Conservation (phyloP, 1,139 yeast species). For the Spencermartinsiella ligniputridi region DNA sequence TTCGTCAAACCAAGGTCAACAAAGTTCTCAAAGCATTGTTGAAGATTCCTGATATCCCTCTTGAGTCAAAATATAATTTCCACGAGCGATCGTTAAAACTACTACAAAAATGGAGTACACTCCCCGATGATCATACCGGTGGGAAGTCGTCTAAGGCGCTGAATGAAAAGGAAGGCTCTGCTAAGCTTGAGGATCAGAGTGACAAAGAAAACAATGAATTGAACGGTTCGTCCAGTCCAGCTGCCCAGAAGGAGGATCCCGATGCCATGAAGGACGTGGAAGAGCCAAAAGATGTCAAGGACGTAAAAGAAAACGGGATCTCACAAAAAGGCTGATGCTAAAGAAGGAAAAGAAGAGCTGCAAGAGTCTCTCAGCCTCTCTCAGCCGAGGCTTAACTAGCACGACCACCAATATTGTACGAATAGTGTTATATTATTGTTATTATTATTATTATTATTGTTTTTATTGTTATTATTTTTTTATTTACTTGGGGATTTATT, state of each 20-base stretch:
- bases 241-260: too few species aligned
- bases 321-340: background rate
- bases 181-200: background rate
- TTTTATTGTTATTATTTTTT: background rate
- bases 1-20: slow-evolving; percentile 34
- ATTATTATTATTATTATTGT: too few species aligned
- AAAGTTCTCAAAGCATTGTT: slow-evolving; percentile 32
- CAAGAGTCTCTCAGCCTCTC: background rate
- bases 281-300: too few species aligned
- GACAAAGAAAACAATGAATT: background rate
- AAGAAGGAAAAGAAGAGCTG: background rate
- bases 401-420: slow-evolving; percentile 1
- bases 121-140: background rate
- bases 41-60: slow-evolving; percentile 23
- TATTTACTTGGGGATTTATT: background rate
- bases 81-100: slow-evolving; percentile 24
- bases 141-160: too few species aligned
- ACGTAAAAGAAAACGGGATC: background rate
- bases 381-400: background rate
- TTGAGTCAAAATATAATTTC: slow-evolving; percentile 26
- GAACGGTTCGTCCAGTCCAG: too few species aligned
- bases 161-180: too few species aligned
- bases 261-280: too few species aligned
- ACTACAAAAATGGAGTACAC: slow-evolving; percentile 27
- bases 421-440: background rate